Evolutionary conservation across 2,329 filamentous ascomycete genomes (phyloP), one percentile per base, ranked within the genome.

Genomic region (Raffaelea arxii): DNA sequence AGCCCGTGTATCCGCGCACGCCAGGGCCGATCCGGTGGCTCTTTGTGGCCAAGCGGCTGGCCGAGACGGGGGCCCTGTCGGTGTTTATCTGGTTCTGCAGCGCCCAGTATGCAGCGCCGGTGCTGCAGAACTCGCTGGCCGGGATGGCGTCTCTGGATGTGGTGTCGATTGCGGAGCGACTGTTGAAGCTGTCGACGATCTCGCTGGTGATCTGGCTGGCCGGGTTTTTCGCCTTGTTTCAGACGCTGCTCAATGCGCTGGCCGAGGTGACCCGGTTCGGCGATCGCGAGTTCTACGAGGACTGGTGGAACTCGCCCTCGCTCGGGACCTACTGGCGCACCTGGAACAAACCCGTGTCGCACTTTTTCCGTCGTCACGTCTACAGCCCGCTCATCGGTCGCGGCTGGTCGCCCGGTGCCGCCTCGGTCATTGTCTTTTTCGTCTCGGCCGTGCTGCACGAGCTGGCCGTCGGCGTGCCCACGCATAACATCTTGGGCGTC

Each of bases 341-440:
- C 1, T 98, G 92, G 92, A 98, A 98, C 68, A 94, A 94, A 62
- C 92, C 92, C 1, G 91, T 98, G 6, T 94, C 94, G 59, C 83
- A 89, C 49, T 98, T 95, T 65, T 97, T 98, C 82, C 90, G 87
- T 58, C 75, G 92, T 32, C 92, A 98, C 62, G 80, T 98, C 44
- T 97, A 92, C 67, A 83, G 84, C 35, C 92, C 92, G 1, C 74
- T 98, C 52, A 74, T 94, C 25, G 87, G 86, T 1, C 77, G 92
- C 41, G 92, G 92, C 1, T 90, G 86, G 72, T 84, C 77, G 47
- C 75, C 82, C 9, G 65, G 69, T 3, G 61, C 75, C 1, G 87
- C 92, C 2, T 91, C 88, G 57, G 69, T 86, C 24, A 74, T 84
- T 49, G 92, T 97, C 10, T 98, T 98, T 64, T 68, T 87, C 16